Conservation (phyloP, 179 eudicot species). For the Camellia oleifera region DNA sequence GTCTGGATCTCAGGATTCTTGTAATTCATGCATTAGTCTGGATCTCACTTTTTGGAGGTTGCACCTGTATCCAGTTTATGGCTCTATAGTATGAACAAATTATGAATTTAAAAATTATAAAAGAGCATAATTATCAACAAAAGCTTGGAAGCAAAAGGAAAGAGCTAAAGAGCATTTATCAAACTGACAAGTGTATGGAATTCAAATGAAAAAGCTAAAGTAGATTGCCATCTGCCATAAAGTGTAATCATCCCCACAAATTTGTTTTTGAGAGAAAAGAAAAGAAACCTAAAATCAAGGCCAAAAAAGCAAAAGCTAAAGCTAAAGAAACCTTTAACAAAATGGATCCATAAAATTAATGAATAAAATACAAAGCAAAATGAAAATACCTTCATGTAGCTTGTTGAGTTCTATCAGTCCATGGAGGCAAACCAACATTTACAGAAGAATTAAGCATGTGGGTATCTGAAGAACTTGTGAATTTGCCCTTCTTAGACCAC, state of each 20-base stretch:
- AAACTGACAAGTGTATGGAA: neutral
- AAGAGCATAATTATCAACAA: neutral
- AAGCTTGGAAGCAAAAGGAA: too few species aligned
- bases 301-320: neutral
- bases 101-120: neutral
- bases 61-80: neutral
- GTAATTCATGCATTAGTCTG: too few species aligned
- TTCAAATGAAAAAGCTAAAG: neutral
- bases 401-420: slow-evolving; percentile 31
- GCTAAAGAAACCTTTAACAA: slow-evolving; percentile 3
- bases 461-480: slow-evolving; percentile 30
- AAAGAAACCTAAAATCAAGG: neutral
- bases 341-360: neutral
- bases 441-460: slow-evolving; percentile 32
- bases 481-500: slow-evolving; percentile 60
- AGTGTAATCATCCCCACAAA: neutral
- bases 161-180: neutral
- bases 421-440: slow-evolving; percentile 44
- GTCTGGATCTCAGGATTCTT: too few species aligned
- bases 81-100: neutral
- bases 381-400: slow-evolving; percentile 18
- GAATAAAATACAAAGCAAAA: slow-evolving; percentile 6
- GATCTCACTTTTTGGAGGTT: neutral
- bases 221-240: slow-evolving; percentile 12
- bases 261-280: neutral